Conservation (phyloP, 2,329 filamentous ascomycete species). For the Fusarium marasasianum region DNA sequence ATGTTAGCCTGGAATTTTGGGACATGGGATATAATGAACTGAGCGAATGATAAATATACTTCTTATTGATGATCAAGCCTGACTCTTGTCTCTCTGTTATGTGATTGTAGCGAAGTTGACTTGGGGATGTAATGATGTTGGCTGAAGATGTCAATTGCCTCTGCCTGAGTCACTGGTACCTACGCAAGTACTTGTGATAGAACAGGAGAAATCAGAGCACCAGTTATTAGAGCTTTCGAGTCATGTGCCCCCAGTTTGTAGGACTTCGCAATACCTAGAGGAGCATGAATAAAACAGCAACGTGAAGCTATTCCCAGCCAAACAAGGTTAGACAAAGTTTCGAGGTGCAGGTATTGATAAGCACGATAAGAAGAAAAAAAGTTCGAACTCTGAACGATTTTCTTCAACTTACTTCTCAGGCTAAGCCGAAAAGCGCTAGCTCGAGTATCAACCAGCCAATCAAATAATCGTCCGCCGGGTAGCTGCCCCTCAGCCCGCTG, state of each 20-base stretch:
- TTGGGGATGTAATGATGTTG: background rate
- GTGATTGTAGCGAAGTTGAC: background rate
- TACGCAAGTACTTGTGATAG: background rate
- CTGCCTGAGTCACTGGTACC: too few relatives aligned
- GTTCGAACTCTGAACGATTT: conserved; percentile 35
- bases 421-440: conserved; percentile 20
- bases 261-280: background rate
- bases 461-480: conserved; percentile 12
- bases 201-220: background rate
- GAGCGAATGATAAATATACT: conserved; percentile 24
- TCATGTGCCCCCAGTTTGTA: too few relatives aligned
- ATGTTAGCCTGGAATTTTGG: conserved; percentile 11
- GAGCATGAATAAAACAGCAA: background rate
- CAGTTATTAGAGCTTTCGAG: background rate
- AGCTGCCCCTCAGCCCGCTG: conserved; percentile 40
- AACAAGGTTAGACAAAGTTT: background rate
- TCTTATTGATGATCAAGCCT: background rate
- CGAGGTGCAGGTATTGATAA: conserved; percentile 16
- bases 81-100: too few relatives aligned
- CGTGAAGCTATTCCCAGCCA: conserved; percentile 27
- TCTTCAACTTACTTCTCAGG: background rate
- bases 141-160: background rate
- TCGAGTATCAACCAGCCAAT: accelerated
- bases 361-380: conserved; percentile 43
- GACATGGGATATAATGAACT: conserved; percentile 12